Evolutionary conservation across 1,284 basidiomycete genomes (phyloP), one percentile per base, ranked within the genome.

Genomic region (Papiliotrema flavescens): DNA sequence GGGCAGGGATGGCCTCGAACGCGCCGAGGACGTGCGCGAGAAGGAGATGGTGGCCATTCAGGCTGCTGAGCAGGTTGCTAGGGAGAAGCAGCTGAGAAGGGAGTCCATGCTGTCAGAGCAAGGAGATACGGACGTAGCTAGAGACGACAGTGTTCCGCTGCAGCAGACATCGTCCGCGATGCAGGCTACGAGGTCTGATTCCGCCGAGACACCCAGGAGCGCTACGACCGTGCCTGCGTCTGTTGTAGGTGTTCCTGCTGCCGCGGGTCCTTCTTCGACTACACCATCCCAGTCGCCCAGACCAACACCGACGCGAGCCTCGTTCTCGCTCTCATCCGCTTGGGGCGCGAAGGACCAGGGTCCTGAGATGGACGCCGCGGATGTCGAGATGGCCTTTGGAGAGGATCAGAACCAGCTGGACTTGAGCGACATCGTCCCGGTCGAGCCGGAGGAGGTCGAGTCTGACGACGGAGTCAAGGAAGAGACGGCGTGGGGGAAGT

Each of bases 1-100:
- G 2, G 71, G 69, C 13, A 55, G 71, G 41, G 73, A 75, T 55
- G 73, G 73, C 2, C 62, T 72, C 28, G 73, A 74, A 52, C 56
- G 59, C 23, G 60, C 62, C 15, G 68, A 65, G 26, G 65, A 67
- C 45, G 40, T 44, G 22, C 55, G 51, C 19, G 63, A 66, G 50
- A 63, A 61, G 34, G 64, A 65, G 56, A 63, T 67, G 63, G 51
- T 24, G 20, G 20, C 49, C n/a, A 19, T 67, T 13, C 39, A 41
- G 36, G 32, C 22, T 2, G 52, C 52, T 2, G 52, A 53, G 22
- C 14, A 35, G 23, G 47, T 39, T 17, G 42, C 53, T 39, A 42
- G 62, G 35, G 59, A 63, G 42, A 59, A 61, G 53, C 53, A 49
- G 17, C 55, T 52, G 14, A 56, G 53, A 48, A 42, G 24, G 41